A percentile compares a stretch with the other conserved stretches of the same genome.
phyloP scores from a whole-genome alignment of 2,329 filamentous ascomycete genomes.

The Trichoderma citrinoviride region DNA sequence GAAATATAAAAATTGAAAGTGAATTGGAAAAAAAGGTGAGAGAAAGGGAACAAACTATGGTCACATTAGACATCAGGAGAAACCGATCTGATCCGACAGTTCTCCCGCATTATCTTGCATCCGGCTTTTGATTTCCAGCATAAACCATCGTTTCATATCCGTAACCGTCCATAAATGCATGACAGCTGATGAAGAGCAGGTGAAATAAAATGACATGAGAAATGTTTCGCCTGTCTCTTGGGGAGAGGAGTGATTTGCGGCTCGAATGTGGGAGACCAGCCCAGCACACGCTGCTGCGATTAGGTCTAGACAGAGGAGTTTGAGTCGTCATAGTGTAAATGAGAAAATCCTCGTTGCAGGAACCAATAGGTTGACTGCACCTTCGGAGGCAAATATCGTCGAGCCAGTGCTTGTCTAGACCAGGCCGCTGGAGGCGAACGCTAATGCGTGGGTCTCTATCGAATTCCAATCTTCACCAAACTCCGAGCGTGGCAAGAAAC shows the following conservation, averaged over 20 bases:
- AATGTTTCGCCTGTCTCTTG: slow-evolving; percentile 14
- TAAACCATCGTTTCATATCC: slow-evolving; percentile 21
- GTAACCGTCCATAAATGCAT: slow-evolving; percentile 25
- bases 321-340: slow-evolving; percentile 15
- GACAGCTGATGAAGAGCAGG: slow-evolving; percentile 16
- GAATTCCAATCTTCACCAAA: slow-evolving; percentile 22
- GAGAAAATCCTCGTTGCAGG: slow-evolving; percentile 1
- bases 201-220: slow-evolving; percentile 1
- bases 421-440: slow-evolving; percentile 14
- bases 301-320: slow-evolving; percentile 14
- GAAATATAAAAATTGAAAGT: not conserved
- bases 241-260: not conserved
- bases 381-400: not conserved
- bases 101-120: slow-evolving; percentile 1
- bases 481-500: slow-evolving; percentile 15
- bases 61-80: slow-evolving; percentile 17
- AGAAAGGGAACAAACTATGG: not conserved
- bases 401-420: slow-evolving; percentile 19
- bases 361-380: not conserved
- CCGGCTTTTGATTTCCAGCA: slow-evolving; percentile 14
- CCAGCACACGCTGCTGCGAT: slow-evolving; percentile 23
- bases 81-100: slow-evolving; percentile 10
- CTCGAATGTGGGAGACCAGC: slow-evolving; percentile 26
- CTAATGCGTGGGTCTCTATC: slow-evolving; percentile 20
- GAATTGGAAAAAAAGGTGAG: not conserved